Evolutionary conservation across 257 asterid species (phyloP).

Genomic region (Pogostemon cablin): DNA sequence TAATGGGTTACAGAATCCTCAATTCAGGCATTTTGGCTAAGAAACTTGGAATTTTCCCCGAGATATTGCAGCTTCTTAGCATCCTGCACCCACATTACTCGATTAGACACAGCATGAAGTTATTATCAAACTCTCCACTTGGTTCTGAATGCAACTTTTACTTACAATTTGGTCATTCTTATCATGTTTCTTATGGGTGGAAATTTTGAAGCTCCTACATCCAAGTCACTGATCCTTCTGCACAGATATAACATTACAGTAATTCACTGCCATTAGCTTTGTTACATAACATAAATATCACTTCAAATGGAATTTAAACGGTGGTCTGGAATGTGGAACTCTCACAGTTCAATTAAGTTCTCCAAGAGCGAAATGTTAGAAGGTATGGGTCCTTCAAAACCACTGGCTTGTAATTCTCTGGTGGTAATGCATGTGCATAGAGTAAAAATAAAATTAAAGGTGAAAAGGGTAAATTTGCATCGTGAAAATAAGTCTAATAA

Average conservation of each 20-base stretch:
- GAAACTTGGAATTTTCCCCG: constrained; percentile 47
- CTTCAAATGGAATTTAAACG: neutral
- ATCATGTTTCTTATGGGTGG: constrained; percentile 49
- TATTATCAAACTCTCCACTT: constrained; percentile 3
- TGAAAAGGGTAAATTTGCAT: neutral
- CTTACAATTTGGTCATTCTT: constrained; percentile 49
- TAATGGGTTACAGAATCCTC: constrained; percentile 39
- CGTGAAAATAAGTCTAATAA: constrained; percentile 13
- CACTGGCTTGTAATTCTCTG: constrained; percentile 68
- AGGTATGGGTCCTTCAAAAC: constrained; percentile 69
- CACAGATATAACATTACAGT: constrained; percentile 20
- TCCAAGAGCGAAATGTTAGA: constrained; percentile 48
- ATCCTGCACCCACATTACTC: constrained; percentile 44
- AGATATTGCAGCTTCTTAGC: constrained; percentile 65
- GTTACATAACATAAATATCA: neutral
- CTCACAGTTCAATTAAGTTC: constrained; percentile 60
- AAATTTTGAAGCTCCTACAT: constrained; percentile 49
- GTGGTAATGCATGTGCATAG: constrained; percentile 11
- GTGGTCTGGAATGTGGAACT: constrained; percentile 1
- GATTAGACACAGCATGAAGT: constrained; percentile 1
- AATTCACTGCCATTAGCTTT: neutral
- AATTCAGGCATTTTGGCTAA: constrained; percentile 35
- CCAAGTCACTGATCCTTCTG: constrained; percentile 65
- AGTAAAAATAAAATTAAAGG: neutral
- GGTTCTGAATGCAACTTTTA: constrained; percentile 24